Conservation (phyloP, 345 rosid genomes). For the Citrus sp. region DNA sequence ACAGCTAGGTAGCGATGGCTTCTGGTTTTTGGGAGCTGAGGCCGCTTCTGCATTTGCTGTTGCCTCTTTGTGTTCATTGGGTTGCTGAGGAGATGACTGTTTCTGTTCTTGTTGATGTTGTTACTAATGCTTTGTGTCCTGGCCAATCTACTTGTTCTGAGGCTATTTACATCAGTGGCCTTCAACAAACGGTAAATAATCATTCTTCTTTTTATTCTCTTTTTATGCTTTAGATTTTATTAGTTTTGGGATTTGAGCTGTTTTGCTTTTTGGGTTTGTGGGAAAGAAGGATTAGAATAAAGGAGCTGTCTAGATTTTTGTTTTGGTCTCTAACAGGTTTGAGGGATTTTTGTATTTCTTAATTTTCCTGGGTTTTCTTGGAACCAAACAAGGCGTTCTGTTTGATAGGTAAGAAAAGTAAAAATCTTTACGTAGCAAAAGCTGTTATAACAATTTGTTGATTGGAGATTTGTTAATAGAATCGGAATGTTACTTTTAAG, state of each 20-base stretch:
- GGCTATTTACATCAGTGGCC: conserved; percentile 50
- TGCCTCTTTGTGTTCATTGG: conserved; percentile 55
- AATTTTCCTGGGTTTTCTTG: not conserved
- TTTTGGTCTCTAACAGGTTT: not conserved
- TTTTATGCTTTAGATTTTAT: not conserved
- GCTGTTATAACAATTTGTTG: not conserved
- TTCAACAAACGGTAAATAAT: conserved; percentile 49
- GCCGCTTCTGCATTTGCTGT: conserved; percentile 41
- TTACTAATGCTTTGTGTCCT: conserved; percentile 48
- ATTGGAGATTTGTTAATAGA: not conserved
- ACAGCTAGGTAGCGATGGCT: not conserved
- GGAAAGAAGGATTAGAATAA: not conserved
- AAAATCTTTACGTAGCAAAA: not conserved
- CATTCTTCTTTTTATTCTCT: not conserved
- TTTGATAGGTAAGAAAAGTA: no score
- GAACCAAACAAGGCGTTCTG: not conserved
- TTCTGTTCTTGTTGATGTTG: conserved; percentile 57
- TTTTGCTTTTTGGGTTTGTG: not conserved
- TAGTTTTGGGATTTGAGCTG: not conserved
- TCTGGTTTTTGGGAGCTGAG: conserved; percentile 32
- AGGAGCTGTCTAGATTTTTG: not conserved
- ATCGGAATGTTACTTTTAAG: not conserved
- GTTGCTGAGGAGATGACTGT: conserved; percentile 59
- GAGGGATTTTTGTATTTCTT: not conserved
- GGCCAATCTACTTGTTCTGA: conserved; percentile 40